A percentile compares a stretch with the other conserved stretches of the same genome.
These are phyloP conservation scores for Trapa bicornis DNA, from an alignment of 345 rosid species.

Conservation along the genomic window DNA sequence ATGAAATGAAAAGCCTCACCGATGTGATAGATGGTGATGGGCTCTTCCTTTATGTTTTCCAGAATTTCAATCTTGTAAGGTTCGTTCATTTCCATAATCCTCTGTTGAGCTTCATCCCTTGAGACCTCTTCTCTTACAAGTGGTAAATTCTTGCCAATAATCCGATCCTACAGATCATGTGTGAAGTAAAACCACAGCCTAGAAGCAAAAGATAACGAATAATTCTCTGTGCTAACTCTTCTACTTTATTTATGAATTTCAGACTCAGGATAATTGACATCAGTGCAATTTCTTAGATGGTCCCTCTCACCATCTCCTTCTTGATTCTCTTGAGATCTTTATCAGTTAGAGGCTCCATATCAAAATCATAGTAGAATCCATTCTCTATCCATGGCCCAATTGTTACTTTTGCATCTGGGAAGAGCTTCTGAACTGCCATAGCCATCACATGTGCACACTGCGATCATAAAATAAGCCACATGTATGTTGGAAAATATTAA, in stretches of 20 bases:
- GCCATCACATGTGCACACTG: slow-evolving; percentile 99
- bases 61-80: slow-evolving; percentile 94
- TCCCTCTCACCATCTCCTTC: slow-evolving; percentile 82
- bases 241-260: background rate
- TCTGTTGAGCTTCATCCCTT: slow-evolving; percentile 65
- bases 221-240: slow-evolving; percentile 9
- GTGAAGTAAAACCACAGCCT: slow-evolving; percentile 32
- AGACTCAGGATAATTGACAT: background rate
- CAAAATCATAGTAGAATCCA: slow-evolving; percentile 91
- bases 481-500: background rate
- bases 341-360: slow-evolving; percentile 80
- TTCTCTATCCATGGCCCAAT: slow-evolving; percentile 97
- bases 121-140: slow-evolving; percentile 80
- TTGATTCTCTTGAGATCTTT: slow-evolving; percentile 82
- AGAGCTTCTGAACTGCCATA: slow-evolving; percentile 93
- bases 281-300: background rate
- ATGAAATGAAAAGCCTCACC: slow-evolving; percentile 23
- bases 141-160: slow-evolving; percentile 71
- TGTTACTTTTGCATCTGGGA: slow-evolving; percentile 83
- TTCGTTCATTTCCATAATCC: slow-evolving; percentile 69
- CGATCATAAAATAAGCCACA: slow-evolving; percentile 8
- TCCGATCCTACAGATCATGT: slow-evolving; percentile 72
- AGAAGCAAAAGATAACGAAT: slow-evolving; percentile 31
- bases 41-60: slow-evolving; percentile 70
- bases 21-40: slow-evolving; percentile 80